Evolutionary conservation across 768 basidiomycete species (phyloP).

Genomic region (Xerocomus spinulosus): DNA sequence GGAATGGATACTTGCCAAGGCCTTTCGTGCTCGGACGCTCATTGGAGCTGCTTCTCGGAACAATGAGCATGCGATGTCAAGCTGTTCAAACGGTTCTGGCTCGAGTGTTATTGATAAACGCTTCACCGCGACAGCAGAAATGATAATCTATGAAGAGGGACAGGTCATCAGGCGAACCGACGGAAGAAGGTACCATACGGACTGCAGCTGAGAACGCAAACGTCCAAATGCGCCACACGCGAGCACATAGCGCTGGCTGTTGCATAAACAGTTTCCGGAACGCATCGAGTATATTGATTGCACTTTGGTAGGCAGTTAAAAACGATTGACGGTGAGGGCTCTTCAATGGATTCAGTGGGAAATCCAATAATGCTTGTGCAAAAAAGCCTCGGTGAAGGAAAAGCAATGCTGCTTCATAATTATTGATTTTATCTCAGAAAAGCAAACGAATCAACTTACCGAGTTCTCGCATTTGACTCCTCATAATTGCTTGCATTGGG

Average conservation of each 20-base stretch:
- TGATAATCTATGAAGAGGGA: slow-evolving; percentile 37
- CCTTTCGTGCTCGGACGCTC: slow-evolving; percentile 47
- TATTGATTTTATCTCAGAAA: not conserved
- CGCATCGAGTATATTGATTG: slow-evolving; percentile 41
- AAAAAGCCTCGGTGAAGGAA: slow-evolving; percentile 56
- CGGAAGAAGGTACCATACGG: slow-evolving; percentile 16
- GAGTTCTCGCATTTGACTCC: slow-evolving; percentile 43
- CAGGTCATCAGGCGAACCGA: not conserved
- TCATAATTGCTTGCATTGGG: slow-evolving; percentile 40
- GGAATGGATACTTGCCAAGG: slow-evolving; percentile 32
- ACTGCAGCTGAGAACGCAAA: slow-evolving; percentile 53
- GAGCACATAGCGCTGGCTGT: slow-evolving; percentile 43
- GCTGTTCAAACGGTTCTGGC: slow-evolving; percentile 42
- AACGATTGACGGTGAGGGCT: slow-evolving; percentile 51
- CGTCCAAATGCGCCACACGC: slow-evolving; percentile 60
- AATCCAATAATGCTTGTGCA: slow-evolving; percentile 49
- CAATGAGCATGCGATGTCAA: slow-evolving; percentile 43
- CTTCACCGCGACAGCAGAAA: slow-evolving; percentile 52
- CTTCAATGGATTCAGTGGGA: slow-evolving; percentile 43
- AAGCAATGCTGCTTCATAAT: slow-evolving; percentile 39
- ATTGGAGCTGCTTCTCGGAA: slow-evolving; percentile 42
- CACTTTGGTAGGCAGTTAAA: slow-evolving; percentile 46
- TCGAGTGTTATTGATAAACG: slow-evolving; percentile 40
- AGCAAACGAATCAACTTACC: slow-evolving; percentile 25
- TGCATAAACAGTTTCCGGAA: slow-evolving; percentile 40